phyloP scores from a whole-genome alignment of 2,329 filamentous ascomycete species.

The Trichoderma sp. region DNA sequence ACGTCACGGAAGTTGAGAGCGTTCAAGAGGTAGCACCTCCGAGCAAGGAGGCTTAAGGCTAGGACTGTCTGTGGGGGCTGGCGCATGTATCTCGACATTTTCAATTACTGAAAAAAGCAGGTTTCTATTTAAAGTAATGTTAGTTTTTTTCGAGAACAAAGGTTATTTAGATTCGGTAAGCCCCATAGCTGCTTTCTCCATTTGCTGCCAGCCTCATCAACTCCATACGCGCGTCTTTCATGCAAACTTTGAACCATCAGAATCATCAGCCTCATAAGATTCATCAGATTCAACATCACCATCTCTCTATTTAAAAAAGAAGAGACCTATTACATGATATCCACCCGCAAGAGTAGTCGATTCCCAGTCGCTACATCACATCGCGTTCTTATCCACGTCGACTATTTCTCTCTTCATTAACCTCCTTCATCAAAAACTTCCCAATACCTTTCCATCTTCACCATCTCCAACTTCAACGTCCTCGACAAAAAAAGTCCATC shows the following conservation, averaged over 20 bases:
- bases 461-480: not conserved
- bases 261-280: no score
- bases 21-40: not conserved
- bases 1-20: slow-evolving; percentile 1
- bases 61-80: not conserved
- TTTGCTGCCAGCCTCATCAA: no score
- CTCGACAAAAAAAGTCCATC: not conserved
- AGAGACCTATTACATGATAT: slow-evolving; percentile 88
- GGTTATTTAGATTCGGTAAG: not conserved
- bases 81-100: not conserved
- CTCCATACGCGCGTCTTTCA: no score
- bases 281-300: slow-evolving; percentile 67
- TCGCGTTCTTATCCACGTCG: not conserved
- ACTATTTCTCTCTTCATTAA: not conserved
- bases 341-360: slow-evolving; percentile 70
- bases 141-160: not conserved
- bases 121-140: not conserved
- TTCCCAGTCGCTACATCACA: no score
- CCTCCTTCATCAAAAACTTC: not conserved
- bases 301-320: slow-evolving; percentile 85
- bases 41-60: slow-evolving; percentile 7
- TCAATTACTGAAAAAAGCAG: no score
- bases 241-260: no score
- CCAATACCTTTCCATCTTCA: not conserved
- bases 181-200: no score